phyloP scores from a whole-genome alignment of 371 early-diverging fungal genomes.

The Basidiobolus meristosporus region DNA sequence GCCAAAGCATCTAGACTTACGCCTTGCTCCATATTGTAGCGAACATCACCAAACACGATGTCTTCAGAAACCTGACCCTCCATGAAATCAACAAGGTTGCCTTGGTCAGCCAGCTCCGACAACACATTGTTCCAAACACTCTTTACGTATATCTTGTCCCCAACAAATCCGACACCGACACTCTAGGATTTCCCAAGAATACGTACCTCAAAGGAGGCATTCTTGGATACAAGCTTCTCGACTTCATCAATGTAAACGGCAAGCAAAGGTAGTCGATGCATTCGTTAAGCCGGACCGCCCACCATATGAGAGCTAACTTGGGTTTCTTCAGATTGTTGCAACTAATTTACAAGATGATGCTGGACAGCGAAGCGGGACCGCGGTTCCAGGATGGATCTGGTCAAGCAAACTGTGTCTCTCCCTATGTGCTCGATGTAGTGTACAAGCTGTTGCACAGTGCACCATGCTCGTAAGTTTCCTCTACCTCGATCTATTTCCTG shows the following conservation, averaged over 20 bases:
- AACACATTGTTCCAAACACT: conserved; percentile 49
- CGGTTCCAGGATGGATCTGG: conserved; percentile 28
- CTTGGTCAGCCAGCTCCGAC: conserved; percentile 43
- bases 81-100: conserved; percentile 51
- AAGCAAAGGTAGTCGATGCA: conserved; percentile 26
- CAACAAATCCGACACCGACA: conserved; percentile 21
- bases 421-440: conserved; percentile 53
- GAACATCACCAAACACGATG: conserved; percentile 21
- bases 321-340: conserved; percentile 25
- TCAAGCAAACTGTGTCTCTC: conserved; percentile 45
- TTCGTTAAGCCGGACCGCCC: background rate
- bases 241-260: conserved; percentile 43
- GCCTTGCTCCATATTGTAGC: conserved; percentile 3
- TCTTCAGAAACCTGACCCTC: conserved; percentile 29
- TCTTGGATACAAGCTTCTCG: conserved; percentile 35
- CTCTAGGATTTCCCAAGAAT: conserved; percentile 25
- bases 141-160: conserved; percentile 61
- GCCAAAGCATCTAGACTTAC: background rate
- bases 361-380: conserved; percentile 39
- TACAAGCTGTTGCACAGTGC: conserved; percentile 57
- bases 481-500: background rate
- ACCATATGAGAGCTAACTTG: background rate
- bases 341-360: conserved; percentile 64
- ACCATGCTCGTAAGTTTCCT: conserved; percentile 6
- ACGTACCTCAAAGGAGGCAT: conserved; percentile 54